Evolutionary conservation across 164 flowering plant genomes (phyloP), one percentile per base, ranked within the genome.

Genomic region (Piper longum): DNA sequence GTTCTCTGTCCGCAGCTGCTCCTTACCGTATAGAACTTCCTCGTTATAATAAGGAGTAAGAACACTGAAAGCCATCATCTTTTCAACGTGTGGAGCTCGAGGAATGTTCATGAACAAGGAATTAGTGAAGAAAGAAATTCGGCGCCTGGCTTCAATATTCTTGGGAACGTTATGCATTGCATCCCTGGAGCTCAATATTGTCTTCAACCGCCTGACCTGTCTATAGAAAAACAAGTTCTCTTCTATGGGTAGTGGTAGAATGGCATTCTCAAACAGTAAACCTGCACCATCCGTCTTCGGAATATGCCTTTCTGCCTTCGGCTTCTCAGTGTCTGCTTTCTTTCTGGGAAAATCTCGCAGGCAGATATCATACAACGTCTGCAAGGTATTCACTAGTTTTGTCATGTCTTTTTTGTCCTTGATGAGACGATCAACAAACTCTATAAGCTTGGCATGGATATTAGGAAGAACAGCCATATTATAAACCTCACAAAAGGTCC

Each of bases 91-190:
- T 9, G 95, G 99, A 56, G 97, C 96, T 64, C 67, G 95, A 2
- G 95, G 97, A 78, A 90, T 90, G 82, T 93, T 87, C 99, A 95
- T 95, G 69, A 95, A 95, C 41, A 95, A 73, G 4, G 97, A 95
- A 69, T 95, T 95, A 66, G 89, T 87, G 67, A 90, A 95, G 73
- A 91, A 95, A 5, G 99, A 88, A 63, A 95, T 74, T 1, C 97
- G 82, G 19, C 89, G 72, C 52, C 96, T 77, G 4, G 99, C 99
- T 75, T 90, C 99, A 16, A 80, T 64, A 74, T 87, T 95, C 13
- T 17, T 59, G 4, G 99, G 99, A 56, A 95, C 81, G 60, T 82
- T 79, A 64, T 82, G 82, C 95, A 87, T 85, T 3, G 95, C 78
- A 61, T 95, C 99, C 59, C 83, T 76, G 18, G 97, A 85, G 52